Conservation (phyloP, 1,139 yeast species). For the Petasospora fabianii region DNA sequence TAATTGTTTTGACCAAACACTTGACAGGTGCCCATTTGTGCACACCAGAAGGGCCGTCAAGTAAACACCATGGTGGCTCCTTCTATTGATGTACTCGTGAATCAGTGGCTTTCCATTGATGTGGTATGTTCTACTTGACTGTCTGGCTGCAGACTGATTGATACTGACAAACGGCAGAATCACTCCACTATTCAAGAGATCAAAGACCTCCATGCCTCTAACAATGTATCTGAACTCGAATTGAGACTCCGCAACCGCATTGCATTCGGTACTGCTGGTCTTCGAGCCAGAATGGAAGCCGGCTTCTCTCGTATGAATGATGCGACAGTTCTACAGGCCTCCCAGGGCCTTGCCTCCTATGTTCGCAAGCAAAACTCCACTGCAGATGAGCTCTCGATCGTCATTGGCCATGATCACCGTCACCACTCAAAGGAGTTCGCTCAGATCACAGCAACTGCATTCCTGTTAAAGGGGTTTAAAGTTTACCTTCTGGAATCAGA, state of each 20-base stretch:
- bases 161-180: too few species aligned
- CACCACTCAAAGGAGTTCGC: slow-evolving; percentile 79
- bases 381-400: slow-evolving; percentile 43
- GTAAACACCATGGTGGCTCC: slow-evolving; percentile 4
- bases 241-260: slow-evolving; percentile 49
- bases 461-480: slow-evolving; percentile 60
- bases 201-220: slow-evolving; percentile 36
- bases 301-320: slow-evolving; percentile 90
- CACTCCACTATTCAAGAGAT: slow-evolving; percentile 57
- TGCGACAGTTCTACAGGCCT: slow-evolving; percentile 84
- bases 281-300: slow-evolving; percentile 83
- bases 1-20: too few species aligned
- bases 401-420: slow-evolving; percentile 90
- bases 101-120: slow-evolving; percentile 48
- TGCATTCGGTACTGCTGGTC: slow-evolving; percentile 91
- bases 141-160: background rate
- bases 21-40: too few species aligned
- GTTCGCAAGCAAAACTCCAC: slow-evolving; percentile 35
- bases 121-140: slow-evolving; percentile 24
- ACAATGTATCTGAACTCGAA: slow-evolving; percentile 45
- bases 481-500: slow-evolving; percentile 54
- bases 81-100: slow-evolving; percentile 32
- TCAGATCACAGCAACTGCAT: slow-evolving; percentile 70
- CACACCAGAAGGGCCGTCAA: too few species aligned
- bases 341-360: slow-evolving; percentile 82